Conservation (phyloP, 2,329 filamentous ascomycete species). For the Aspergillus texensis region DNA sequence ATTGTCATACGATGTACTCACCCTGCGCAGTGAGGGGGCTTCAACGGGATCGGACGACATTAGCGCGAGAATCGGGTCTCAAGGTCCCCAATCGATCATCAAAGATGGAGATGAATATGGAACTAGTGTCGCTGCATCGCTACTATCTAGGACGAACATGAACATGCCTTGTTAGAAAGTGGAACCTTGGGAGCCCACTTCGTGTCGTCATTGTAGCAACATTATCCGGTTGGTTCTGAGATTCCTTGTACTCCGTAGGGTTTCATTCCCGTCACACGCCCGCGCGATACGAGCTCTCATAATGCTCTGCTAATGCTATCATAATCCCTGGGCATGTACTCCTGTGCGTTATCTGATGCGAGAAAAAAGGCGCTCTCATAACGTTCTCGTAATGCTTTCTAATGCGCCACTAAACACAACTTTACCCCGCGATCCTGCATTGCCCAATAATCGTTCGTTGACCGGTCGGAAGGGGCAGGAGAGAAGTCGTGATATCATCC, state of each 20-base stretch:
- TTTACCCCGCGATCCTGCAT: background rate
- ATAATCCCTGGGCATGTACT: background rate
- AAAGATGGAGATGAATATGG: background rate
- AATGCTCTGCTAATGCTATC: background rate
- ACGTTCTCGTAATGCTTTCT: background rate
- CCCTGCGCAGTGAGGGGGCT: conserved; percentile 11
- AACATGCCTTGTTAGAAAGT: background rate
- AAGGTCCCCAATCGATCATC: conserved; percentile 6
- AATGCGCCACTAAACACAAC: background rate
- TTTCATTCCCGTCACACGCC: background rate
- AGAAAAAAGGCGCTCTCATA: background rate
- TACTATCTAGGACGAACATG: background rate
- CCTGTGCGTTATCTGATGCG: too few relatives aligned
- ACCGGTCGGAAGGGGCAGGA: background rate
- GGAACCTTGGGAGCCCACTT: background rate
- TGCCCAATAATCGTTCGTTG: background rate
- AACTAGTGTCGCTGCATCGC: background rate
- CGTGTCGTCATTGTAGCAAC: conserved; percentile 20
- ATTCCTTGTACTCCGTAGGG: background rate
- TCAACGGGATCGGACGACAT: conserved; percentile 6
- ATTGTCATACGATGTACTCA: conserved; percentile 28
- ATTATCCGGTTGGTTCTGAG: background rate
- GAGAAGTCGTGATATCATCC: background rate
- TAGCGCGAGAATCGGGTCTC: background rate
- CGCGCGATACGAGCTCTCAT: background rate